Evolutionary conservation across 2,329 filamentous ascomycete genomes (phyloP).

Genomic region (Scytalidium lignicola): DNA sequence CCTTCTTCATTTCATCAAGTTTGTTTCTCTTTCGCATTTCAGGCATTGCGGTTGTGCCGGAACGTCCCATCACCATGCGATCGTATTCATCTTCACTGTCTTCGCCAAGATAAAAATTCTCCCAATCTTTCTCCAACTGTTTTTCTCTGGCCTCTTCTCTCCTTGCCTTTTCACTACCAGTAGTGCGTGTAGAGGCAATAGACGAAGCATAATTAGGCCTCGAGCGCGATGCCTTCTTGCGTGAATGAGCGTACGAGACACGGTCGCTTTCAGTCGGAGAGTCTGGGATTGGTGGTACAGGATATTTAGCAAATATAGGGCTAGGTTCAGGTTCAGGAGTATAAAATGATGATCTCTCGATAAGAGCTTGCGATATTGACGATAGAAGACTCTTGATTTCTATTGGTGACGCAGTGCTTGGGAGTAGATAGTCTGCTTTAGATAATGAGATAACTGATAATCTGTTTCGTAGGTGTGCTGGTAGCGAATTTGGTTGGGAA

Average conservation of each 20-base stretch:
- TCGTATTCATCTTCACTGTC: slow-evolving; percentile 29
- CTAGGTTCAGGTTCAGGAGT: slow-evolving; percentile 30
- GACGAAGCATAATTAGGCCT: slow-evolving; percentile 7
- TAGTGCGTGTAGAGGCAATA: slow-evolving; percentile 10
- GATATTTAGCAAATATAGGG: background rate
- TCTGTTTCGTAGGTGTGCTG: slow-evolving; percentile 14
- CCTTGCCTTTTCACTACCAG: slow-evolving; percentile 5
- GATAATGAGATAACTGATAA: slow-evolving; percentile 33
- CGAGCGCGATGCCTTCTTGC: background rate
- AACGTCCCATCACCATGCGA: slow-evolving; percentile 25
- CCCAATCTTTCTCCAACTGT: slow-evolving; percentile 17
- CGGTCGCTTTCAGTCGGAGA: slow-evolving; percentile 9
- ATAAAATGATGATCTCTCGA: slow-evolving; percentile 42
- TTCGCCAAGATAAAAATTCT: slow-evolving; percentile 25
- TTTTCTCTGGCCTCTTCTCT: slow-evolving; percentile 1
- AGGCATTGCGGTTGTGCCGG: slow-evolving; percentile 7
- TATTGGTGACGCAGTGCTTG: slow-evolving; percentile 46
- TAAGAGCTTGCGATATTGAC: slow-evolving; percentile 44
- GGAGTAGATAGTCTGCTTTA: slow-evolving; percentile 52
- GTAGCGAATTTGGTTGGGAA: background rate
- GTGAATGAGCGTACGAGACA: slow-evolving; percentile 1
- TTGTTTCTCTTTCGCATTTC: slow-evolving; percentile 18
- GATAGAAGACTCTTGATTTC: slow-evolving; percentile 52
- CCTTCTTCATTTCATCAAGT: slow-evolving; percentile 11
- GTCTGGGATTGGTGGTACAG: slow-evolving; percentile 5